These are phyloP conservation scores for Nemophila menziesii DNA, from an alignment of 257 asterid genomes.

Conservation along the genomic window DNA sequence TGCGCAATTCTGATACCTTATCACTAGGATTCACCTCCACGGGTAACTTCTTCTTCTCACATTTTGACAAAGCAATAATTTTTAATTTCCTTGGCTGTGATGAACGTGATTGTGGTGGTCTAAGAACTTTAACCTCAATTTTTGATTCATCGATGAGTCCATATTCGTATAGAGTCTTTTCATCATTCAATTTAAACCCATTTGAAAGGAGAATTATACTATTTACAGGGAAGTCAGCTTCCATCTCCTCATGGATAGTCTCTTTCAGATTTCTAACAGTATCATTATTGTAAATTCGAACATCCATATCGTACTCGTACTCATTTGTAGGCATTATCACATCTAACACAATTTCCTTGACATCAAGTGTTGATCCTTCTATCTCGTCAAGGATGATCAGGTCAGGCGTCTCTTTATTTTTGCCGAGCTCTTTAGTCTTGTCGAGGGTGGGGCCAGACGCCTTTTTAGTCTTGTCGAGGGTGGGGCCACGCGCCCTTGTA, in stretches of 20 bases:
- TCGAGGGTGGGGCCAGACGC: too few species aligned
- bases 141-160: conserved; percentile 26
- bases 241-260: conserved; percentile 32
- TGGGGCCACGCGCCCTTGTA: too few species aligned
- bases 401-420: neutral
- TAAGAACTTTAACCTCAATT: conserved; percentile 21
- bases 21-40: conserved; percentile 35
- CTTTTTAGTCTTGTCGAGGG: too few species aligned
- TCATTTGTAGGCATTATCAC: conserved; percentile 26
- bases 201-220: conserved; percentile 20
- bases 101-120: conserved; percentile 14
- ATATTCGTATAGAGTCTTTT: conserved; percentile 22
- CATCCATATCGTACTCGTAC: too few species aligned
- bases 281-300: conserved; percentile 14
- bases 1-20: conserved; percentile 37
- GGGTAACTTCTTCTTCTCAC: conserved; percentile 30
- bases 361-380: neutral
- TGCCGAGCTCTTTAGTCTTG: too few species aligned
- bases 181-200: conserved; percentile 35
- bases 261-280: conserved; percentile 35
- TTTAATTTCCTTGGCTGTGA: conserved; percentile 18
- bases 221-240: conserved; percentile 16
- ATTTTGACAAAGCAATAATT: conserved; percentile 17
- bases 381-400: neutral
- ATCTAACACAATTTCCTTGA: conserved; percentile 23